phyloP scores from a whole-genome alignment of 192 early-diverging fungal genomes.

The Umbelopsis sp. region DNA sequence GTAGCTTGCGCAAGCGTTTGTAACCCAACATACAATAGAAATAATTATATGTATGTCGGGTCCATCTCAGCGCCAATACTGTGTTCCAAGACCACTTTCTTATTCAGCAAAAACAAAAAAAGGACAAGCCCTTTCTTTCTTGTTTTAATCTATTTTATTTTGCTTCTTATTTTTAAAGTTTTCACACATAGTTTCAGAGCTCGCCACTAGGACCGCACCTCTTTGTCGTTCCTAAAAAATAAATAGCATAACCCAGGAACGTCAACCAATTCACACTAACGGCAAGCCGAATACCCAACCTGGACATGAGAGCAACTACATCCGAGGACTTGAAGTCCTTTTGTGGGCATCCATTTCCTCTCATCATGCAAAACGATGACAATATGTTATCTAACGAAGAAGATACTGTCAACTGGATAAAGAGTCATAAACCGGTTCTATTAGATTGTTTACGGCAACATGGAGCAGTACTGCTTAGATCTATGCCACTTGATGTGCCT shows the following conservation, averaged over 20 bases:
- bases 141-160: neutral
- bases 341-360: neutral
- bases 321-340: neutral
- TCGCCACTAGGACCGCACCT: neutral
- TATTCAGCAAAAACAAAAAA: neutral
- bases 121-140: neutral
- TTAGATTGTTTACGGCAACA: slow-evolving; percentile 7
- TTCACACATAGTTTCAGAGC: neutral
- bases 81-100: neutral
- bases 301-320: neutral
- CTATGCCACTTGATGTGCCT: slow-evolving; percentile 1
- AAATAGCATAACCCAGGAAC: too few relatives aligned
- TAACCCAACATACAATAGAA: neutral
- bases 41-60: neutral
- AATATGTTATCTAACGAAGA: neutral
- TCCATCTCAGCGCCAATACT: neutral
- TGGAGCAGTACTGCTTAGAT: slow-evolving; percentile 10
- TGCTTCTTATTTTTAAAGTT: too few relatives aligned
- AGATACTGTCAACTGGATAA: neutral
- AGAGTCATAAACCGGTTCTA: neutral
- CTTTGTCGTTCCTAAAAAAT: too few relatives aligned
- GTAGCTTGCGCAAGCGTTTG: slow-evolving; percentile 9
- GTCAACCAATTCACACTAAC: neutral
- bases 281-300: neutral
- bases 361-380: neutral